Percentiles rank a stretch among this genome's conserved stretches.
phyloP scores from a whole-genome alignment of 176 grass and related monocot species.

The Aegilops bicornis region DNA sequence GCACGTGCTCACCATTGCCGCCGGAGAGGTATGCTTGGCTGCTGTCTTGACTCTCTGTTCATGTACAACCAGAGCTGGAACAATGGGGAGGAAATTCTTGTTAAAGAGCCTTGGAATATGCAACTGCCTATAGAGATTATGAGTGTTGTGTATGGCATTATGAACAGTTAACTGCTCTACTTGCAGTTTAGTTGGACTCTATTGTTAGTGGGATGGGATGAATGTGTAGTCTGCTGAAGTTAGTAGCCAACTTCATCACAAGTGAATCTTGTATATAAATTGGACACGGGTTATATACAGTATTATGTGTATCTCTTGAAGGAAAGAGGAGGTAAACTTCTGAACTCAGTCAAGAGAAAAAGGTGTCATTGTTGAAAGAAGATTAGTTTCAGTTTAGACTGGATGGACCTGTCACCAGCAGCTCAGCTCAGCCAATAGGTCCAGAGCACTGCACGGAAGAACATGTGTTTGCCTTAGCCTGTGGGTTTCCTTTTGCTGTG shows the following conservation, averaged over 20 bases:
- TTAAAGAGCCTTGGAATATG: neutral
- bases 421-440: too few relatives aligned
- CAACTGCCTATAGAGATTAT: neutral
- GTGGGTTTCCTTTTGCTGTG: neutral
- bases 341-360: neutral
- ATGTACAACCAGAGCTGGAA: neutral
- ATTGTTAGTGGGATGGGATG: neutral
- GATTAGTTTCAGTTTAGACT: neutral
- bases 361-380: neutral
- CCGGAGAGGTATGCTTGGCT: slow-evolving; percentile 38
- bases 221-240: neutral
- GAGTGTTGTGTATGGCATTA: neutral
- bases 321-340: neutral
- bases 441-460: neutral
- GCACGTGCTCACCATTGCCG: slow-evolving; percentile 40
- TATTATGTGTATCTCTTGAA: neutral
- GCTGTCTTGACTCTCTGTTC: neutral
- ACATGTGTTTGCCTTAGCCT: neutral
- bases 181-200: neutral
- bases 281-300: neutral
- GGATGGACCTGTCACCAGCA: too few relatives aligned
- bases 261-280: neutral
- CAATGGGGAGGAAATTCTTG: too few relatives aligned
- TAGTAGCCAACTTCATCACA: neutral
- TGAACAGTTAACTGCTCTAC: neutral